phyloP scores from a whole-genome alignment of 176 grass and related monocot genomes.

The Pontederia paniculata region DNA sequence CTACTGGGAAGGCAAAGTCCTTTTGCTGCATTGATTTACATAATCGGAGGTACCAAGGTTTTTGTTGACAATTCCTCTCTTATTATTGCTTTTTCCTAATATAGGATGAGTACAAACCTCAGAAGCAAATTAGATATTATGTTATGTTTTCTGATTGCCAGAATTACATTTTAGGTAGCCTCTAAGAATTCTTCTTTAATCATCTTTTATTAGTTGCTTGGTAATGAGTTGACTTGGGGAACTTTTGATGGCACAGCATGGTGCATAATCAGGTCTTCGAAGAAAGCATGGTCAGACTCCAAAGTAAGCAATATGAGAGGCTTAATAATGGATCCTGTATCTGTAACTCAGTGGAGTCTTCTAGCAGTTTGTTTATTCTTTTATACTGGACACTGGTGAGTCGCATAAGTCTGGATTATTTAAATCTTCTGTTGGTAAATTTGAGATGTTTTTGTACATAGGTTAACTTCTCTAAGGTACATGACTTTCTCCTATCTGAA shows the following conservation, averaged over 20 bases:
- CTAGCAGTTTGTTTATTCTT: conserved; percentile 85
- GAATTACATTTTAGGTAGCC: too few species aligned
- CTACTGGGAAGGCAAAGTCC: conserved; percentile 72
- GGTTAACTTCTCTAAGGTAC: neutral
- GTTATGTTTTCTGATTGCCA: neutral
- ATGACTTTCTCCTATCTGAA: too few species aligned
- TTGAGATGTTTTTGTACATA: neutral
- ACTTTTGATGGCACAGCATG: conserved; percentile 47
- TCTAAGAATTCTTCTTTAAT: too few species aligned
- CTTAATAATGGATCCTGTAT: conserved; percentile 40
- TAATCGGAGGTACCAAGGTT: conserved; percentile 59
- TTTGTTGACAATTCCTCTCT: too few species aligned
- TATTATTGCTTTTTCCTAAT: neutral
- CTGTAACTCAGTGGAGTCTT: conserved; percentile 78
- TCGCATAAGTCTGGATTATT: conserved; percentile 22
- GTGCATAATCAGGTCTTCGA: conserved; percentile 53
- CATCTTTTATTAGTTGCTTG: too few species aligned
- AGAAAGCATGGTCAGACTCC: conserved; percentile 26
- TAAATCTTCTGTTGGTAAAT: conserved; percentile 7
- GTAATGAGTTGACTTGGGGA: conserved; percentile 3
- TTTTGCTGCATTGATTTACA: conserved; percentile 63
- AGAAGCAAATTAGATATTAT: neutral
- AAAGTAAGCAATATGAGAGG: conserved; percentile 22
- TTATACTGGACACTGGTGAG: conserved; percentile 83
- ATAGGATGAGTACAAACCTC: neutral